Conservation (phyloP, 1,284 basidiomycete species). For the Sphaerobolus stellatus region DNA sequence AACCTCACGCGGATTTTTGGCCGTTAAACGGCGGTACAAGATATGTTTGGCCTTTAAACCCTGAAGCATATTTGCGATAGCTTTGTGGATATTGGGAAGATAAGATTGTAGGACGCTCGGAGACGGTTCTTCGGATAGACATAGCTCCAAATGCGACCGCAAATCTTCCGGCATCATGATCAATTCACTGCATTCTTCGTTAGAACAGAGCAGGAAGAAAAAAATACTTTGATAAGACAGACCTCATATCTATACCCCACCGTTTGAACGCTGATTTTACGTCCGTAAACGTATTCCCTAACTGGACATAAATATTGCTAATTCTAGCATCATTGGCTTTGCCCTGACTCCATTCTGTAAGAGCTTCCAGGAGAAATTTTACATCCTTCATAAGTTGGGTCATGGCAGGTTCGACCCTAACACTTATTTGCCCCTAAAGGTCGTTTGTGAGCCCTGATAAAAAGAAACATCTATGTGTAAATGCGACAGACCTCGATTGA, state of each 20-base stretch:
- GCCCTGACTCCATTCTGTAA: conserved; percentile 85
- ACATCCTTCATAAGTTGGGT: conserved; percentile 93
- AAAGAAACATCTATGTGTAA: no score
- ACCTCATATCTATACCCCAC: conserved; percentile 91
- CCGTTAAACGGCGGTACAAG: conserved; percentile 43
- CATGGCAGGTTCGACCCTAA: conserved; percentile 92
- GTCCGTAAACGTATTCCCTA: conserved; percentile 97
- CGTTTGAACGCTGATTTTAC: conserved; percentile 86
- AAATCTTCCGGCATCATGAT: conserved; percentile 87
- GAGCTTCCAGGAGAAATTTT: conserved; percentile 88
- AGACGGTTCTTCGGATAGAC: conserved; percentile 87
- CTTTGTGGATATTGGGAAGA: conserved; percentile 87
- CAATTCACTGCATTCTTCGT: conserved; percentile 66
- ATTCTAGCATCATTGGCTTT: conserved; percentile 80
- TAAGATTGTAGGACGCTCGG: conserved; percentile 84
- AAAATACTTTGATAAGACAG: conserved; percentile 36
- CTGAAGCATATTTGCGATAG: conserved; percentile 90
- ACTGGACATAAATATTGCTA: conserved; percentile 93
- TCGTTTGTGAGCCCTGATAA: no score
- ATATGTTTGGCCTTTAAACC: conserved; percentile 92
- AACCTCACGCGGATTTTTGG: no score
- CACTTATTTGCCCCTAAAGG: no score
- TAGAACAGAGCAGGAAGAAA: no score
- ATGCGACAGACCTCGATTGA: no score
- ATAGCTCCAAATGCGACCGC: conserved; percentile 84